Evolutionary conservation across 2,329 filamentous ascomycete genomes (phyloP).

Genomic region (Aspergillus arachidicola): DNA sequence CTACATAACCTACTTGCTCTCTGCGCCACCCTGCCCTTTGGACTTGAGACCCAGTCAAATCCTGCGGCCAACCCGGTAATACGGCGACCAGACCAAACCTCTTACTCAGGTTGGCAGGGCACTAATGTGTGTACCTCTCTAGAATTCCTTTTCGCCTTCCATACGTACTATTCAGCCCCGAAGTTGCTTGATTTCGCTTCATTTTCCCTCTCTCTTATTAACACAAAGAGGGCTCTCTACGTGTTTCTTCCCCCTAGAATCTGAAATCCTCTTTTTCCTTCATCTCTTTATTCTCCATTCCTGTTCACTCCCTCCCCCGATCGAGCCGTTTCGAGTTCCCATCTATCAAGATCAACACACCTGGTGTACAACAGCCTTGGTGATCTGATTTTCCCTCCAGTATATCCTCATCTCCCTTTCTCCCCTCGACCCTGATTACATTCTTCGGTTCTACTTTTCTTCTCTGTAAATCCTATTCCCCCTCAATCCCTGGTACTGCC

Average conservation of each 20-base stretch:
- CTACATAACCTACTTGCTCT: slow-evolving; percentile 9
- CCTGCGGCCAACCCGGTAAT: slow-evolving; percentile 4
- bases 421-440: neutral
- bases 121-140: neutral
- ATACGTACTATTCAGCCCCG: neutral
- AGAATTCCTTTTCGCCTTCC: slow-evolving; percentile 3
- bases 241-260: neutral
- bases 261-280: neutral
- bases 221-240: neutral
- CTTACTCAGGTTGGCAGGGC: slow-evolving; percentile 4
- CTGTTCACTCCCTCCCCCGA: neutral
- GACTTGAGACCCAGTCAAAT: slow-evolving; percentile 2
- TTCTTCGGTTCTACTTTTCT: slow-evolving; percentile 2
- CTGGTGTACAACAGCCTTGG: slow-evolving; percentile 2
- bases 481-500: neutral
- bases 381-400: neutral
- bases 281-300: neutral
- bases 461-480: neutral
- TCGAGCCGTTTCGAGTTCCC: neutral
- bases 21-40: neutral
- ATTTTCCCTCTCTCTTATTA: neutral
- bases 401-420: neutral
- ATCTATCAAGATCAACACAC: slow-evolving; percentile 1
- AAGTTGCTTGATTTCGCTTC: slow-evolving; percentile 1
- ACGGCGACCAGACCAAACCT: neutral